Evolutionary conservation across 2,329 filamentous ascomycete species (phyloP), one percentile per base, ranked within the genome.

Genomic region (Alternaria sp.): DNA sequence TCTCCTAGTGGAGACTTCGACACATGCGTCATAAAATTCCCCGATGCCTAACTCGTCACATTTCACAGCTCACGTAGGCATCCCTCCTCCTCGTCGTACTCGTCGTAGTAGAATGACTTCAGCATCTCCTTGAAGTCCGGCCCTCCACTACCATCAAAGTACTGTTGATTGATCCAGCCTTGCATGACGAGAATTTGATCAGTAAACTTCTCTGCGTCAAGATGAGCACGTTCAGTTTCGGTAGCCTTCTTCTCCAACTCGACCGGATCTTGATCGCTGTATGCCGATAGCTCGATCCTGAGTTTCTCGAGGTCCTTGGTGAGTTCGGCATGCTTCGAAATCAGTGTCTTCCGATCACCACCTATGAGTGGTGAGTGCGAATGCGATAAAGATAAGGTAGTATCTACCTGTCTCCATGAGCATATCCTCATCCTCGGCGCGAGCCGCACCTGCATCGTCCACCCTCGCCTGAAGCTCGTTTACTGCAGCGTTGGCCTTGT

Each of bases 51-150:
- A 28, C 22, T 36, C 34, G 16, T 36, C 28, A 27, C 11, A 22
- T n/a, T 30, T 22, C n/a, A 43, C n/a, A 78, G 64, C 66, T 79
- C 85, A 27, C 77, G 76, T 63, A 87, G 74, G 8, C 83, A 82
- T 48, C 82, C 81, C 40, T 83, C 85, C 57, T 88, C 85, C 57
- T 84, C 75, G 55, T 82, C 83, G 68, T 82, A 87, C 67, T 88
- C 85, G 22, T 82, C 81, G 9, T 82, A 84, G 65, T 87, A 88
- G 50, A 80, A 81, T 45, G 80, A 77, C 54, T 75, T 79, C 68
- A 81, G 79, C 16, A 86, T 71, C 4, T 63, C 66, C n/a, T 78
- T 67, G 20, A 87, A 65, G 6, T 84, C 83, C 43, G 78, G 74
- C 18, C 32, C 46, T 38, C 46, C 30, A 7, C 46, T 50, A 68